Base-by-base conservation (phyloP, 140 eudicot genomes). In the Senecio squalidus region DNA sequence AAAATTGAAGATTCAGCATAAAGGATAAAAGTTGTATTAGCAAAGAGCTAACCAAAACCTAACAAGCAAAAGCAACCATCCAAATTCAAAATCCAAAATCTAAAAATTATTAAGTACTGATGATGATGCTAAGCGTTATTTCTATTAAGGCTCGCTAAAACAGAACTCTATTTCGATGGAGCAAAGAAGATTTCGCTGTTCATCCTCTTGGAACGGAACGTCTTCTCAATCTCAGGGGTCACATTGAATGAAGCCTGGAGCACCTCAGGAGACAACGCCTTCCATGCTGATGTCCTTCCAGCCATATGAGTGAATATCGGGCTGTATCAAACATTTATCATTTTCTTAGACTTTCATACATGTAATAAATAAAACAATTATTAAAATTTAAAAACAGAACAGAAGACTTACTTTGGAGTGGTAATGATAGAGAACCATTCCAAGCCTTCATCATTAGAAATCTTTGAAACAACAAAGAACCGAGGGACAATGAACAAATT, bases 351-450 rank as follows among this genome's bases (percentile, higher is more conserved):
- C 10, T 33, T 33, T 33, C 7, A 33, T 33, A 0, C 2, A 33
- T 33, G 39, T 33, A 33, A 33, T 6, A 6, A 33, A 6, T 33
- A 2, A 33, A 33, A 13, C 2, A 33, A 6, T 33, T 2, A 33
- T 6, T 33, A 33, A 13, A 33, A 9, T 33, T 31, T 10, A 7
- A 31, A 31, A 10, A 31, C 38, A 31, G 10, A 33, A 39, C n/a
- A 6, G 21, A 9, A 63, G 18, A 66, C 84, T 64, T 70, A 81
- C 95, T 87, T 74, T 10, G 95, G 95, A 40, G 93, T 83, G 6
- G 89, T 56, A 62, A 87, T 70, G 62, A 87, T 83, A 0, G 94
- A 83, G 78, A 87, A 87, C 96, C 96, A 87, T 50, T 83, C 94
- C 84, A 87, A 20, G 20, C 96, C 96, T 48, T 60, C 78, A 6